Base-by-base conservation (phyloP, 2,329 filamentous ascomycete genomes). In the Fusarium austroafricanum region DNA sequence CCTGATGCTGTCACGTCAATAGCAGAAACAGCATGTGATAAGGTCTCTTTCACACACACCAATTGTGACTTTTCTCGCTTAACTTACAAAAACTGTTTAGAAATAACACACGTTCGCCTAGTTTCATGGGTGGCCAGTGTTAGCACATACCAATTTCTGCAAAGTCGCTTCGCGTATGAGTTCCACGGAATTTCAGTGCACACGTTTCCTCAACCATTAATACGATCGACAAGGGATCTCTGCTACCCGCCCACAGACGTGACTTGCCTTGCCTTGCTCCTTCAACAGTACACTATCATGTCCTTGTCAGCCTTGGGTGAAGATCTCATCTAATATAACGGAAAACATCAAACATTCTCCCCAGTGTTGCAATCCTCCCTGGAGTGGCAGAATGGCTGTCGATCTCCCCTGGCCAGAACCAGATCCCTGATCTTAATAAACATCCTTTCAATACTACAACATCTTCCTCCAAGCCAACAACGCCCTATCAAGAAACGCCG, bases 401-500 rank as follows among this genome's bases (percentile, higher is more conserved):
- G 66, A 68, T 66, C 61, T 28, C 49, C 55, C 47, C 42, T 26
- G 49, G 26, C 37, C 35, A 18, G 10, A 68, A 49, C 65, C 65
- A 18, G 10, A 68, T 49, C 65, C 65, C 61, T 69, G 65, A 31
- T 21, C 43, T 69, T 69, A 67, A 69, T 35, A 51, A 14, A 40
- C 35, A 52, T 44, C 37, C 26, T 31, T 44, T 21, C 53, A 65
- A 49, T 60, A 38, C 49, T 46, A 50, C 45, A 28, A 15, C 35
- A 18, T 55, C 28, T 63, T 47, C 28, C 40, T 18, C 18, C 26
- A 65, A 40, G 42, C 26, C 31, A 29, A 37, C 37, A 33, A 50
- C 45, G 52, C 42, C 57, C 54, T 68, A 56, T 37, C 58, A 45
- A 69, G 61, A 67, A 68, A 52, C 61, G 49, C 66, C 65, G 65